Evolutionary conservation across 2,329 filamentous ascomycete genomes (phyloP), one percentile per base, ranked within the genome.

Genomic region (Chrysosporium keratinophilum): DNA sequence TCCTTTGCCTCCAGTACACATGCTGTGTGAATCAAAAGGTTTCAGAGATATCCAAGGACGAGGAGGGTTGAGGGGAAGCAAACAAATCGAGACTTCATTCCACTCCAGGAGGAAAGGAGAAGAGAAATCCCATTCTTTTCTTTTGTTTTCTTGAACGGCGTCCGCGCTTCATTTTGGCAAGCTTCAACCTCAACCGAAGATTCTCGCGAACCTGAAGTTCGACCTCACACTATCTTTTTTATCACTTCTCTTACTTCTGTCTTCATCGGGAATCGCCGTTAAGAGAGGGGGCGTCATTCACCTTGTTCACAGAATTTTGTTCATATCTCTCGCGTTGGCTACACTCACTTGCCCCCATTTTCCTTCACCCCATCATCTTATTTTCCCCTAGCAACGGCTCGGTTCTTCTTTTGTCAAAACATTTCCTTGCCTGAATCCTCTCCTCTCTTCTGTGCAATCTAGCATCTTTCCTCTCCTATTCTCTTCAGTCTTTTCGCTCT

Each of bases 21-120:
- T 54, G 51, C 35, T 17, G 34, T 40, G 42, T 46, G 35, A 43
- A 49, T 20, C 34, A 48, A n/a, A 15, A 44, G 35, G 14, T 19
- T 41, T 47, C 28, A 23, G 35, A 54, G 51, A 49, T 44, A 48
- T 54, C 51, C 51, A 49, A 23, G 34, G 31, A 54, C 43, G 51
- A 48, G 44, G 51, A 54, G 39, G 51, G 28, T 19, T n/a, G 34
- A 33, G 43, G 37, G 45, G 23, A 49, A 23, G 37, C 35, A 54
- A 39, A 23, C 35, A 54, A 20, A 10, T 43, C 43, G 23, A 28
- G 35, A 9, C 23, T 37, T 37, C 34, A 48, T 39, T 31, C 33
- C 33, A 47, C 33, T 41, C 15, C n/a, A 12, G 34, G 34, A n/a
- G 40, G 15, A 43, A 19, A 20, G 7, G 15, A 34, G 28, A 15